These are phyloP conservation scores for Spathaspora jeffriesii DNA, from an alignment of 1,139 yeast species.

Conservation along the genomic window DNA sequence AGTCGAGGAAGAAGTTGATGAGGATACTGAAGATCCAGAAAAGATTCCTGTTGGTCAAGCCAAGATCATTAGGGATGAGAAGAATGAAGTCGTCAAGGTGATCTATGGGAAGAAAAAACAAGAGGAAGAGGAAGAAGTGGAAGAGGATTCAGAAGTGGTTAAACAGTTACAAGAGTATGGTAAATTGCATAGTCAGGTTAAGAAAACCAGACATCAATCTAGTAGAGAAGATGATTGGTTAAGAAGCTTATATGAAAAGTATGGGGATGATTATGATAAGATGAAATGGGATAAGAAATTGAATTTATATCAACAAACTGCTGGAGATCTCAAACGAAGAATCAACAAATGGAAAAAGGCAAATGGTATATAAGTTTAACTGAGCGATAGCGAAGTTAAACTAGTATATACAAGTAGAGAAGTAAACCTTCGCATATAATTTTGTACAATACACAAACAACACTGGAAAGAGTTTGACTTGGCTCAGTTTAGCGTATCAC, in stretches of 20 bases:
- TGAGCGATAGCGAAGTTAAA: neutral
- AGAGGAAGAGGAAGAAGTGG: conserved; percentile 24
- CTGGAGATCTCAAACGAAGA: conserved; percentile 78
- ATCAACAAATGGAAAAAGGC: conserved; percentile 65
- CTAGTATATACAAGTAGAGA: too few relatives aligned
- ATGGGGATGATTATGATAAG: conserved; percentile 85
- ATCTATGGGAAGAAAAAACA: conserved; percentile 53
- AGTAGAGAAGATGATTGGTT: conserved; percentile 81
- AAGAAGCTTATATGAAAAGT: conserved; percentile 59
- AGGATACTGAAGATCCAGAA: conserved; percentile 49
- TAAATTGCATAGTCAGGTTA: conserved; percentile 41
- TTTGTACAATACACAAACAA: too few relatives aligned
- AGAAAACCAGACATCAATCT: conserved; percentile 57
- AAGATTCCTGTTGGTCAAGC: conserved; percentile 82
- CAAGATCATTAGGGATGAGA: conserved; percentile 69
- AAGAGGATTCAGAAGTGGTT: conserved; percentile 52
- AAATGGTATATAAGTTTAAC: conserved; percentile 18
- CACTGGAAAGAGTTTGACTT: too few relatives aligned
- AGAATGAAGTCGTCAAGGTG: conserved; percentile 69
- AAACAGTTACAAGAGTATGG: conserved; percentile 73
- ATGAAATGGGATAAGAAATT: conserved; percentile 93
- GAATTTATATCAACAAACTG: conserved; percentile 79
- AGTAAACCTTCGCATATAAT: too few relatives aligned
- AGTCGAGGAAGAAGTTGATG: conserved; percentile 34
- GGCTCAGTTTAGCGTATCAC: too few relatives aligned